A percentile compares a stretch with the other conserved stretches of the same genome.
Conservation (phyloP, 176 grass and related monocot genomes). For the Juncus effusus region DNA sequence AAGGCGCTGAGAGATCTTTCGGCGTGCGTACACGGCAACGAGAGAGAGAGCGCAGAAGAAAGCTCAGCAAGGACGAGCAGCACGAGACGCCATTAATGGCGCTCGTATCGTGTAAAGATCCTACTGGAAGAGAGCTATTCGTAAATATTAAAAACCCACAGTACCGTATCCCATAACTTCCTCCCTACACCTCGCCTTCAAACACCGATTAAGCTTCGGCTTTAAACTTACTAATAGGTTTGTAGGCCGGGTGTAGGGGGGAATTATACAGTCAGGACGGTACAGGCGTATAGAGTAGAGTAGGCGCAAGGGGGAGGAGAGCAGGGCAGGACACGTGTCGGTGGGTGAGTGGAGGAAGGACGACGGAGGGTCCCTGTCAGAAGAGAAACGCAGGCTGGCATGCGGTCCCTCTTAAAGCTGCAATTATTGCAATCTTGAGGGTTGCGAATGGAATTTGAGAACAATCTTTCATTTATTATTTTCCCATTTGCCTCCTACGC, state of each 20-base stretch:
- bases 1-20: slow-evolving; percentile 20
- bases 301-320: slow-evolving; percentile 7
- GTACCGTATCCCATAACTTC: background rate
- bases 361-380: too few species aligned
- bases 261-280: background rate
- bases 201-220: background rate
- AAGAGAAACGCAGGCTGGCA: too few species aligned
- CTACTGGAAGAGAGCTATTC: background rate
- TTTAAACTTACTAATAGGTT: background rate
- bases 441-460: too few species aligned
- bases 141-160: slow-evolving; percentile 19
- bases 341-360: background rate
- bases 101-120: slow-evolving; percentile 8
- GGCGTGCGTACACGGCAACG: slow-evolving; percentile 14
- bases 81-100: slow-evolving; percentile 18
- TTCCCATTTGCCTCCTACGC: too few species aligned
- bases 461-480: too few species aligned
- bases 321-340: slow-evolving; percentile 6
- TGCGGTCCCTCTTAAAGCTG: too few species aligned
- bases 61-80: slow-evolving; percentile 13
- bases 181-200: background rate
- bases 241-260: background rate
- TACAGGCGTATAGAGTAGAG: background rate
- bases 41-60: background rate
- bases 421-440: too few species aligned